Percentiles rank a stretch among this genome's conserved stretches.
Evolutionary conservation across 73 alveolate species (phyloP).

Genomic region (Paramecium biaurelia): DNA sequence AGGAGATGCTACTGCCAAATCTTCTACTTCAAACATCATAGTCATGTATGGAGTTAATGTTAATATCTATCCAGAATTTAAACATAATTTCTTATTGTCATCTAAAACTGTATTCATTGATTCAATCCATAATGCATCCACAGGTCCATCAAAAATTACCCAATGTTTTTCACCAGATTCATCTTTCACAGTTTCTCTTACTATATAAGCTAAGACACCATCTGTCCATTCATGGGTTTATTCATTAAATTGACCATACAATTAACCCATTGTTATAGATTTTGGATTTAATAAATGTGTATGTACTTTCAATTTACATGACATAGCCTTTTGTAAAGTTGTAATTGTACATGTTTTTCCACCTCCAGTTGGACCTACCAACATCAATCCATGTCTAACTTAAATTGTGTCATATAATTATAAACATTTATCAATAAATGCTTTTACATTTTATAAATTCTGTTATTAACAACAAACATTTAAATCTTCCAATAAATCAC

Average conservation of each 20-base stretch:
- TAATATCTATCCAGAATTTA: slow-evolving; percentile 80
- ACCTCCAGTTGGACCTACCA: slow-evolving; percentile 99
- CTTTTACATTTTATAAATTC: slow-evolving; percentile 90
- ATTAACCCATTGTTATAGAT: slow-evolving; percentile 98
- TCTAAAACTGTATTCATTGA: slow-evolving; percentile 99
- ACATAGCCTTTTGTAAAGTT: slow-evolving; percentile 85
- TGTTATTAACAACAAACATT: slow-evolving; percentile 75
- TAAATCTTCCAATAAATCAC: slow-evolving; percentile 79
- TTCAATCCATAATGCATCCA: slow-evolving; percentile 96
- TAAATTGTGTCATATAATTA: slow-evolving; percentile 97
- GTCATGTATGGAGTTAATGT: slow-evolving; percentile 85
- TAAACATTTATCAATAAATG: slow-evolving; percentile 92
- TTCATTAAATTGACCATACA: slow-evolving; percentile 97
- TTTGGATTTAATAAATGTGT: slow-evolving; percentile 95
- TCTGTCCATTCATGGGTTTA: slow-evolving; percentile 99
- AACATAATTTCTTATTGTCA: slow-evolving; percentile 92
- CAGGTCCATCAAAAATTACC: slow-evolving; percentile 99
- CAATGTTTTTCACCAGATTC: slow-evolving; percentile 84
- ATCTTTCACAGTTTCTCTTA: slow-evolving; percentile 88
- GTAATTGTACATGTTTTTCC: slow-evolving; percentile 93
- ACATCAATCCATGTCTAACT: slow-evolving; percentile 97
- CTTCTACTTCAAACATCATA: slow-evolving; percentile 94
- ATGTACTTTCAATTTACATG: slow-evolving; percentile 80
- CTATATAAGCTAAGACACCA: slow-evolving; percentile 95
- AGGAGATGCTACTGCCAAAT: slow-evolving; percentile 98